These are phyloP conservation scores for Gloeostereum incarnatum DNA, from an alignment of 768 basidiomycete genomes.

Conservation along the genomic window DNA sequence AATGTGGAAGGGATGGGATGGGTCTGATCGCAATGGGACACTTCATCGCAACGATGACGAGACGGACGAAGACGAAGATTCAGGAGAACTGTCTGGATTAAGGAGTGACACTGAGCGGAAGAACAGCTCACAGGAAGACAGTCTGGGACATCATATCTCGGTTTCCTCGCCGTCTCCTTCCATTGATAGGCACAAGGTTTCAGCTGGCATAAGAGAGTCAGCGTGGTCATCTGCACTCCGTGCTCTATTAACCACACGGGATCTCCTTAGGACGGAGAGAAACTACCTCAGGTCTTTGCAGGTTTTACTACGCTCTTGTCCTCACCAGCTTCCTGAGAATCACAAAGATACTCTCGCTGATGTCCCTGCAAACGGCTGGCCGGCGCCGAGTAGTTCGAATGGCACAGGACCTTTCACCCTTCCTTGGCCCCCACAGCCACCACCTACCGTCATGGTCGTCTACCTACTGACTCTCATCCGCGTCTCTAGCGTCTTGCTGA, in stretches of 20 bases:
- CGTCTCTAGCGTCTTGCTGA: conserved; percentile 28
- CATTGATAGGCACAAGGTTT: neutral
- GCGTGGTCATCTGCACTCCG: conserved; percentile 19
- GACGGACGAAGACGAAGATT: conserved; percentile 12
- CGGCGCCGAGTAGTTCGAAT: no score
- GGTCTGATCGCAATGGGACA: conserved; percentile 1
- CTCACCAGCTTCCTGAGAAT: conserved; percentile 9
- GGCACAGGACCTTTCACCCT: conserved; percentile 13
- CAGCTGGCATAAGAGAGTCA: neutral
- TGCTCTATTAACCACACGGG: conserved; percentile 34
- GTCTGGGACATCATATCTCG: neutral
- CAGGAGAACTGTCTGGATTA: neutral
- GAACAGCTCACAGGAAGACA: neutral
- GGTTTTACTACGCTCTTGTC: conserved; percentile 25
- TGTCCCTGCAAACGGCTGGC: conserved; percentile 7
- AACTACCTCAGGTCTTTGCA: conserved; percentile 29
- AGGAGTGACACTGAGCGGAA: neutral
- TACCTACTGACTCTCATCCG: conserved; percentile 31
- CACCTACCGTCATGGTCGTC: conserved; percentile 27
- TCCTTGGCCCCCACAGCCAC: conserved; percentile 13
- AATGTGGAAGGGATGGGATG: conserved; percentile 26
- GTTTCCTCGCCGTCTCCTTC: neutral
- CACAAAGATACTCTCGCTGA: conserved; percentile 1
- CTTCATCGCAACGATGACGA: conserved; percentile 4
- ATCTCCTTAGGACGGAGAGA: conserved; percentile 37